Evolutionary conservation across 1,139 yeast species (phyloP).

Genomic region (Yamadazyma conglobata): DNA sequence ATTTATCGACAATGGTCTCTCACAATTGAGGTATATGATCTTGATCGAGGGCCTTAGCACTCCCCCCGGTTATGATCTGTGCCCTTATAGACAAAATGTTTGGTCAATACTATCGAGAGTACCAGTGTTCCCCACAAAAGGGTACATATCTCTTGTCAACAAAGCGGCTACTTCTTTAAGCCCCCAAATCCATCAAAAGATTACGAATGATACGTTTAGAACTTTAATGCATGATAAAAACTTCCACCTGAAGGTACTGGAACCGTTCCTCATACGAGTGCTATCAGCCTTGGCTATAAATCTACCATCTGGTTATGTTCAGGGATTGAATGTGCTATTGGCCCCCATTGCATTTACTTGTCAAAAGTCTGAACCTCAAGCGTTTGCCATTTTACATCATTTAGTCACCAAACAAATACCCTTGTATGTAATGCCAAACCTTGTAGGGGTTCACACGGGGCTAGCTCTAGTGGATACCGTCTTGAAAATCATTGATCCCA

Average conservation of each 20-base stretch:
- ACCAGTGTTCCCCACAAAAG: constrained; percentile 51
- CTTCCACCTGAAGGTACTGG: constrained; percentile 67
- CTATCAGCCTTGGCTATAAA: constrained; percentile 69
- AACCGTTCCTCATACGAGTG: constrained; percentile 63
- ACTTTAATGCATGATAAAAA: constrained; percentile 73
- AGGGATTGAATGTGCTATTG: constrained; percentile 83
- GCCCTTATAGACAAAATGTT: constrained; percentile 71
- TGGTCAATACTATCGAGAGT: constrained; percentile 79
- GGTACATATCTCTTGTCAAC: constrained; percentile 53
- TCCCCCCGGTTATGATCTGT: constrained; percentile 45
- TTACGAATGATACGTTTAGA: constrained; percentile 82
- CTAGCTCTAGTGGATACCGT: constrained; percentile 66
- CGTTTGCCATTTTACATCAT: constrained; percentile 65
- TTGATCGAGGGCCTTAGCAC: constrained; percentile 71
- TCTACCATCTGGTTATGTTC: constrained; percentile 61
- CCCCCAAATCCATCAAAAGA: constrained; percentile 57
- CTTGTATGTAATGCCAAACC: constrained; percentile 69
- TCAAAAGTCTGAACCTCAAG: constrained; percentile 78
- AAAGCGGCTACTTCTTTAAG: constrained; percentile 50
- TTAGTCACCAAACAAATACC: constrained; percentile 66
- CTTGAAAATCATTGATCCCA: constrained; percentile 69
- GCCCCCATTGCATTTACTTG: constrained; percentile 82
- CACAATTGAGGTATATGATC: constrained; percentile 76
- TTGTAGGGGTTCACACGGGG: constrained; percentile 84
- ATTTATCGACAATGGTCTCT: constrained; percentile 64